Evolutionary conservation across 768 basidiomycete species (phyloP).

Genomic region (Sutorius australiensis): DNA sequence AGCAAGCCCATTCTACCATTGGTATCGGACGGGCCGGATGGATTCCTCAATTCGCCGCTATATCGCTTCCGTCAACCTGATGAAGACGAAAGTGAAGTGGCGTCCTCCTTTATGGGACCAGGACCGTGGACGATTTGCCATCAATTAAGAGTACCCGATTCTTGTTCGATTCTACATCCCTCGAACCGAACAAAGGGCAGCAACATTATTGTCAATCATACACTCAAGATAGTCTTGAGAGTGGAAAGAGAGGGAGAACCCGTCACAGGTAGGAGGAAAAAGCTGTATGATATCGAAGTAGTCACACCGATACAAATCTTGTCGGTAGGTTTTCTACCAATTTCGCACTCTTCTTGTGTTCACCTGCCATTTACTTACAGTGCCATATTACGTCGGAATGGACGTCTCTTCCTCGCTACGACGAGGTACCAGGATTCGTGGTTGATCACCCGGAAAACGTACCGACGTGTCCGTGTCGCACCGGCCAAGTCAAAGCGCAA

Average conservation of each 20-base stretch:
- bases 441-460: conserved; percentile 3
- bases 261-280: conserved; percentile 72
- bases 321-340: conserved; percentile 53
- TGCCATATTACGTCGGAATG: conserved; percentile 81
- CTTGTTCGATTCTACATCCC: conserved; percentile 61
- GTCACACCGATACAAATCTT: conserved; percentile 84
- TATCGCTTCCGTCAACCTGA: conserved; percentile 45
- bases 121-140: conserved; percentile 87
- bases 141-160: conserved; percentile 62
- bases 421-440: conserved; percentile 31
- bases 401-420: conserved; percentile 75
- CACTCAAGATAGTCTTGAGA: conserved; percentile 76
- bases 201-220: conserved; percentile 72
- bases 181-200: conserved; percentile 60
- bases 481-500: conserved; percentile 13
- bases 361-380: conserved; percentile 32
- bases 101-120: conserved; percentile 62
- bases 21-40: conserved; percentile 61
- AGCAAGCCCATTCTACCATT: conserved; percentile 72
- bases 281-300: conserved; percentile 83
- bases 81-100: conserved; percentile 52
- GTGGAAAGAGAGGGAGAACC: conserved; percentile 72
- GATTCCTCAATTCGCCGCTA: conserved; percentile 64
- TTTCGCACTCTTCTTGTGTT: not conserved
- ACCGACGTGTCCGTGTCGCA: conserved; percentile 44